Evolutionary conservation across 352 stramenopile genomes (phyloP).

Genomic region (Salisapilia sapeloensis): DNA sequence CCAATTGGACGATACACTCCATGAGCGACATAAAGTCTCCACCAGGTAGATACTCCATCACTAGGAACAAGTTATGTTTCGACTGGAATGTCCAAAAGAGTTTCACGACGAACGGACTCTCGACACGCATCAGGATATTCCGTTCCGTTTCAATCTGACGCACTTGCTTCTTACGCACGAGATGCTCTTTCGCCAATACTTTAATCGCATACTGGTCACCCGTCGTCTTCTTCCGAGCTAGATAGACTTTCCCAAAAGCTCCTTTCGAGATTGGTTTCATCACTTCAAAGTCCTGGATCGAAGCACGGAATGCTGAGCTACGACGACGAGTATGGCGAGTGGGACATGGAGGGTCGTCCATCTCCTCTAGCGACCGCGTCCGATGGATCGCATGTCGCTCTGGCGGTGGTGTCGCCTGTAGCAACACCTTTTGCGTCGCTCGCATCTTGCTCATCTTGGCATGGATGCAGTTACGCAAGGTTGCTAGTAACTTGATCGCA

Average conservation of each 20-base stretch:
- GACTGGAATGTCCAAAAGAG: slow-evolving; percentile 85
- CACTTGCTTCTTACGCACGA: slow-evolving; percentile 82
- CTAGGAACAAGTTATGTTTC: slow-evolving; percentile 75
- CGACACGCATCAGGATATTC: slow-evolving; percentile 73
- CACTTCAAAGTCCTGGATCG: slow-evolving; percentile 79
- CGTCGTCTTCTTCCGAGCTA: slow-evolving; percentile 74
- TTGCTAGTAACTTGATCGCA: slow-evolving; percentile 31
- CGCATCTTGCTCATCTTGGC: slow-evolving; percentile 82
- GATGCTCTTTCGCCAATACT: slow-evolving; percentile 77
- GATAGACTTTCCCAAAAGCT: slow-evolving; percentile 80
- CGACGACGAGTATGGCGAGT: slow-evolving; percentile 3
- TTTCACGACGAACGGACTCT: slow-evolving; percentile 85
- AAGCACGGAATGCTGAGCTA: slow-evolving; percentile 28
- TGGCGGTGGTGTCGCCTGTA: slow-evolving; percentile 28
- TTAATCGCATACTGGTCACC: slow-evolving; percentile 85
- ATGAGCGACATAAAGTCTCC: slow-evolving; percentile 84
- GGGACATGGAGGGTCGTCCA: no score
- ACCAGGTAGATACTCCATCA: slow-evolving; percentile 84
- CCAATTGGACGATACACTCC: slow-evolving; percentile 75
- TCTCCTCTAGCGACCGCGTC: slow-evolving; percentile 64
- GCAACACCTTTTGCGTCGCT: slow-evolving; percentile 60
- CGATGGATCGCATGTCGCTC: slow-evolving; percentile 29
- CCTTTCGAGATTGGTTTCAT: slow-evolving; percentile 83
- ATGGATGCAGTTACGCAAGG: slow-evolving; percentile 55
- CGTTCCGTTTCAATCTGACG: slow-evolving; percentile 74